Evolutionary conservation across 768 basidiomycete genomes (phyloP), one percentile per base, ranked within the genome.

Genomic region (Gloeophyllum trabeum): DNA sequence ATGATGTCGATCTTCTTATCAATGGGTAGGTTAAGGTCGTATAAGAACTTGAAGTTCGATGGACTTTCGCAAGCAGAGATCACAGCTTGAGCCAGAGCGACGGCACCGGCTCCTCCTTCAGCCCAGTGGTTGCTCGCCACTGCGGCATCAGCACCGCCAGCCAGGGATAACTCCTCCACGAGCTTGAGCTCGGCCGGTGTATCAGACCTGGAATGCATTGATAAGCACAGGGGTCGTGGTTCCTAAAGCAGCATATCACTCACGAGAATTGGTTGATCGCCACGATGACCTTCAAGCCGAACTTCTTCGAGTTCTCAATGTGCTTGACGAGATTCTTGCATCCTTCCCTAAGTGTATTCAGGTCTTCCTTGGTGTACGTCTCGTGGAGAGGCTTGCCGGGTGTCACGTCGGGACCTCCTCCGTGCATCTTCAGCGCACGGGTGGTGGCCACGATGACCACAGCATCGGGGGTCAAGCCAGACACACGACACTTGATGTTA

Each of bases 61-160:
- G 76, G 68, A 46, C 75, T 77, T 56, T 91, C 81, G 62, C 93
- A 97, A 21, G 82, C 79, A 14, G 73, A 66, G 52, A 99, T 71
- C 51, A 97, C 81, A n/a, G 93, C 89, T 55, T 97, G 81, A 13
- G 94, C 94, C 46, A 99, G 78, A 22, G 77, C 79, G 44, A 79
- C 72, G 36, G 94, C 94, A 42, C 96, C 94, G 30, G 76, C 76
- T 36, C 94, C 94, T 53, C 94, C 96, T 53, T 90, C 71, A 16
- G 93, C 94, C 94, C 96, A 99, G 67, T 98, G 96, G 66, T 84
- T 94, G 62, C 86, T 90, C 48, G 96, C 81, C 2, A 98, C 81
- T 25, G 94, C 94, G 41, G 85, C 88, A 59, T 99, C 90, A 16
- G 94, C 94, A 30, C 94, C 94, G 5, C 80, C 87, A 36, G 73